Conservation (phyloP, 495 filamentous ascomycete species). For the Gamarada debralockiae region DNA sequence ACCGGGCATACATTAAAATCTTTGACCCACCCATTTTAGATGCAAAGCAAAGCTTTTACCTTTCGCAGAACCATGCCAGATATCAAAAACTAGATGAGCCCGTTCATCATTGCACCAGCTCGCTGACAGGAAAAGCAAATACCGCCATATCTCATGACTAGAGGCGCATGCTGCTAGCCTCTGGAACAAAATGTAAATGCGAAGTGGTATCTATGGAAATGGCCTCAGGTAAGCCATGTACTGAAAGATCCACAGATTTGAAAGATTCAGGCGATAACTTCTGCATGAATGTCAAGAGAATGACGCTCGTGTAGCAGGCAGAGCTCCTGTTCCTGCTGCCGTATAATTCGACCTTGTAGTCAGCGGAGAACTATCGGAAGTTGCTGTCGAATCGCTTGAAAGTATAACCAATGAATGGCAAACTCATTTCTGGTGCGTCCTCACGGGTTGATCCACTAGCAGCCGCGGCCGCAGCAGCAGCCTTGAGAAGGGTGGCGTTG, state of each 20-base stretch:
- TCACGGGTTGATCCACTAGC: slow-evolving; percentile 32
- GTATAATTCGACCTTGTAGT: no score
- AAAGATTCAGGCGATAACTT: no score
- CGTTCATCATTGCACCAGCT: no score
- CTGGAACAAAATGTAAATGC: slow-evolving; percentile 6
- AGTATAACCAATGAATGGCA: slow-evolving; percentile 97
- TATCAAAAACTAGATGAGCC: no score
- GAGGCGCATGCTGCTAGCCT: background rate
- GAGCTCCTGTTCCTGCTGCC: no score
- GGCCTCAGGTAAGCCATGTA: background rate
- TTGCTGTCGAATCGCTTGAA: slow-evolving; percentile 96
- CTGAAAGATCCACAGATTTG: background rate
- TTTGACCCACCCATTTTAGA: no score
- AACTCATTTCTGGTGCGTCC: slow-evolving; percentile 75
- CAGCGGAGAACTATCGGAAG: slow-evolving; percentile 6
- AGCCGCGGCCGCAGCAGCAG: slow-evolving; percentile 26
- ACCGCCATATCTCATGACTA: background rate
- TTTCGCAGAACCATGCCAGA: no score
- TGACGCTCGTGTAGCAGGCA: no score
- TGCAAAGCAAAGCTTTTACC: no score
- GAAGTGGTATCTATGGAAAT: slow-evolving; percentile 17
- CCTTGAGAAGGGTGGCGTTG: slow-evolving; percentile 69
- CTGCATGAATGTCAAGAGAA: no score
- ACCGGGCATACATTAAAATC: no score
- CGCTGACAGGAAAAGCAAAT: no score